Evolutionary conservation across 2,329 filamentous ascomycete genomes (phyloP), one percentile per base, ranked within the genome.

Genomic region (Cadophora luteo-olivacea): DNA sequence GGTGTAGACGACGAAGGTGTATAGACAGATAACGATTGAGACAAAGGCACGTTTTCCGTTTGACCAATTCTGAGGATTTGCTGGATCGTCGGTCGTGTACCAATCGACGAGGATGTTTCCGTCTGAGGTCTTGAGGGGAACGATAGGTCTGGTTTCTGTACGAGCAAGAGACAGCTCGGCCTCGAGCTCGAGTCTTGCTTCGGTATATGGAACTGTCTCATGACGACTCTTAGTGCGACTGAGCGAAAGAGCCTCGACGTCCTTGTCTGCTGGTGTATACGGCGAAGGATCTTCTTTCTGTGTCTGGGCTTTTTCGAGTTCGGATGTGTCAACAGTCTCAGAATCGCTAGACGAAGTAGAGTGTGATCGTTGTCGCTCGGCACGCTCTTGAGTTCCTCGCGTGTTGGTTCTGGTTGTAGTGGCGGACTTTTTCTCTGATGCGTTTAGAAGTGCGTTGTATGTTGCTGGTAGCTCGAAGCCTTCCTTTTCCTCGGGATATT

Each of bases 1-100:
- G 73, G 82, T 84, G 73, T 87, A 87, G 4, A 87, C 87, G 29
- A 87, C 84, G 69, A 89, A 86, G 0, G 88, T 90, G 81, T 86
- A 89, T 4, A 87, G 71, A 68, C 84, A 84, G 68, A 85, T 86
- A 63, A 86, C 73, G 52, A 81, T 16, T 3, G 81, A 76, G 52
- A 87, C 75, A 69, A 80, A 75, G 16, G 76, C 67, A 8, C 83
- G 81, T 74, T 83, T 84, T 24, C 72, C 62, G 68, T 80, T 77
- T 22, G 80, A 79, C 85, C 85, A 87, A 75, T 87, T 87, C 70
- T 86, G 83, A 1, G 86, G 86, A 73, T 88, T 86, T 3, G 81
- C 84, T 4, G 80, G 76, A 70, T 88, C 86, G 68, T 88, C 85
- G 19, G 83, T 84, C 54, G 80, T 83, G 75, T 87, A 86, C 84